phyloP scores from a whole-genome alignment of 345 rosid genomes.

The Balakata baccata region DNA sequence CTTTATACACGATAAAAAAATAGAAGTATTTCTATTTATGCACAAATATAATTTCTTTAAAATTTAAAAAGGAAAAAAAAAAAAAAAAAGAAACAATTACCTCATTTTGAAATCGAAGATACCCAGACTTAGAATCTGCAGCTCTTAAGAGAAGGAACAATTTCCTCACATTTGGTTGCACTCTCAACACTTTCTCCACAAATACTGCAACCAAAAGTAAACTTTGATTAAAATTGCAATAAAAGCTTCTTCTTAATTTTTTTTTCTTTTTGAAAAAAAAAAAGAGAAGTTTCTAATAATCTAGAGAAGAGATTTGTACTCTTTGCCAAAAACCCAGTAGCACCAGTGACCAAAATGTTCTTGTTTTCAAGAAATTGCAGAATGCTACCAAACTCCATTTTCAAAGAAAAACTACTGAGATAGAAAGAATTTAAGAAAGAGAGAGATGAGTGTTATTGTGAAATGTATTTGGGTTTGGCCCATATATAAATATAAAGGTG shows the following conservation, averaged over 20 bases:
- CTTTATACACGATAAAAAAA: too few relatives aligned
- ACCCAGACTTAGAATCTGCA: conserved; percentile 58
- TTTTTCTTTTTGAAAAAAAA: too few relatives aligned
- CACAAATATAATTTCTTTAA: neutral
- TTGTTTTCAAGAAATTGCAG: conserved; percentile 53
- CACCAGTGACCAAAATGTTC: conserved; percentile 58
- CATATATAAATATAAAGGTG: neutral
- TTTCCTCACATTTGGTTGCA: conserved; percentile 79
- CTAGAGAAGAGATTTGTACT: conserved; percentile 23
- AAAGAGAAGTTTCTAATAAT: neutral
- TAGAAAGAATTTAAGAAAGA: neutral
- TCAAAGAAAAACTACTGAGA: neutral
- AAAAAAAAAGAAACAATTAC: conserved; percentile 21
- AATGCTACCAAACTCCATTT: conserved; percentile 57
- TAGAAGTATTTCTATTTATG: too few relatives aligned
- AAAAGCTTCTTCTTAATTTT: neutral
- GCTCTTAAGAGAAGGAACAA: conserved; percentile 77
- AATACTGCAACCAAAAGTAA: conserved; percentile 42
- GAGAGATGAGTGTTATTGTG: neutral
- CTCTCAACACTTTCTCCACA: conserved; percentile 72
- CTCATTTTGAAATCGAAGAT: conserved; percentile 63
- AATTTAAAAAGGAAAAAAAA: neutral
- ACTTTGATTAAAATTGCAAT: neutral
- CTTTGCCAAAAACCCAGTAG: conserved; percentile 63
- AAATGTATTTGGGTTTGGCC: too few relatives aligned